Evolutionary conservation across 2,329 filamentous ascomycete genomes (phyloP).

Genomic region (Fusarium sterilihyphosum): DNA sequence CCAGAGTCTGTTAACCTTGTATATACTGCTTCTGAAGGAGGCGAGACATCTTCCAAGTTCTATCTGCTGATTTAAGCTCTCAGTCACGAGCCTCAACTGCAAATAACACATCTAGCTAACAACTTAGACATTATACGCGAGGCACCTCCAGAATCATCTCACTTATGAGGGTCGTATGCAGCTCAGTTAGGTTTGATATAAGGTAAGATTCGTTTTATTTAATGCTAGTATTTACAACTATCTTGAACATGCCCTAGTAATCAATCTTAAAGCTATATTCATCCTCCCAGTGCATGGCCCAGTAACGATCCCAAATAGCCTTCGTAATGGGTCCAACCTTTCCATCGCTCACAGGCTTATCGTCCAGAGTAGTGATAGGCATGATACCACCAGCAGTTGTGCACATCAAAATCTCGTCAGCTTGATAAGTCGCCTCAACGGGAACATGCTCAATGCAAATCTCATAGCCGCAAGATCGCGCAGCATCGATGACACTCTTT

Average conservation of each 20-base stretch:
- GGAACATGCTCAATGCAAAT: slow-evolving; percentile 27
- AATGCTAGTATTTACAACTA: neutral
- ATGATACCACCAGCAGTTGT: slow-evolving; percentile 64
- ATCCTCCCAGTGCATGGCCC: slow-evolving; percentile 30
- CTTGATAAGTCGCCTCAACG: slow-evolving; percentile 45
- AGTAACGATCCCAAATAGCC: slow-evolving; percentile 62
- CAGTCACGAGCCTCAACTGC: too few relatives aligned
- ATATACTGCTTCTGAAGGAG: neutral
- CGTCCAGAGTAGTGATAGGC: slow-evolving; percentile 60
- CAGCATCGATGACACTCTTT: slow-evolving; percentile 58
- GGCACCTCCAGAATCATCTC: too few relatives aligned
- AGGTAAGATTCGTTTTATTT: neutral
- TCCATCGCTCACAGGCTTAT: slow-evolving; percentile 52
- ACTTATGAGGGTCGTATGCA: neutral
- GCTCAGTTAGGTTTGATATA: too few relatives aligned
- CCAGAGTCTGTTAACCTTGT: neutral
- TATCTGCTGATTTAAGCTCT: too few relatives aligned
- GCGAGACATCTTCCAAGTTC: too few relatives aligned
- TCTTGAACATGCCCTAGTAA: neutral
- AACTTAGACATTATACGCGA: too few relatives aligned
- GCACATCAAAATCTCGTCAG: slow-evolving; percentile 63
- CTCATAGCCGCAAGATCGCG: slow-evolving; percentile 48
- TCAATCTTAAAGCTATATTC: slow-evolving; percentile 30
- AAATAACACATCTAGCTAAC: too few relatives aligned
- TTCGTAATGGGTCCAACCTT: slow-evolving; percentile 57